Evolutionary conservation across 2,329 filamentous ascomycete species (phyloP).

Genomic region (Aspergillus vadensis): DNA sequence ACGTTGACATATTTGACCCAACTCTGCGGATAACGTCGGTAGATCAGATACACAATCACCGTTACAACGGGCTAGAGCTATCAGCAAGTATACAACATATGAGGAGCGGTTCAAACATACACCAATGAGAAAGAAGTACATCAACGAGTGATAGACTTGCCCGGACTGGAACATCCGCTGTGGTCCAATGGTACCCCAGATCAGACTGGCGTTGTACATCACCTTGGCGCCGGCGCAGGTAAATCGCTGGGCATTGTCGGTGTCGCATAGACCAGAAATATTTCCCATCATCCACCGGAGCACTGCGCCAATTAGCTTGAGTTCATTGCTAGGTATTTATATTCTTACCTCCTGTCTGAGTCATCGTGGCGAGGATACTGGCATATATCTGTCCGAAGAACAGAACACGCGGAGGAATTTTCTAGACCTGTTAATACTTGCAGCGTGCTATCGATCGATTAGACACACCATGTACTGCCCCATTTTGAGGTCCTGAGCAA

Average conservation of each 20-base stretch:
- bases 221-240: conserved; percentile 38
- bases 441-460: too few species aligned
- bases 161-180: conserved; percentile 36
- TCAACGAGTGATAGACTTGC: conserved; percentile 32
- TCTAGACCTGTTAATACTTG: conserved; percentile 4
- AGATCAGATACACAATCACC: conserved; percentile 30
- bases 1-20: conserved; percentile 38
- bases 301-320: conserved; percentile 18
- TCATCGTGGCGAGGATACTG: conserved; percentile 34
- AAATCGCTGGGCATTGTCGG: conserved; percentile 35
- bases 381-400: conserved; percentile 40
- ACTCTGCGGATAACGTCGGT: conserved; percentile 33
- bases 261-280: conserved; percentile 31
- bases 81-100: background rate
- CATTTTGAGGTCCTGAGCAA: conserved; percentile 36
- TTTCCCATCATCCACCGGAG: conserved; percentile 37
- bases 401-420: conserved; percentile 35
- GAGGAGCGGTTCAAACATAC: conserved; percentile 12
- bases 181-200: conserved; percentile 39
- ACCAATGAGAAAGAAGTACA: conserved; percentile 38
- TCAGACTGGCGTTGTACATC: conserved; percentile 36
- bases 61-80: conserved; percentile 30
- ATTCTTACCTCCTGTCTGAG: conserved; percentile 33
- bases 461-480: conserved; percentile 34
- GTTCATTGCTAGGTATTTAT: background rate